Base-by-base conservation (phyloP, 768 basidiomycete genomes). In the Suillus alpinus region DNA sequence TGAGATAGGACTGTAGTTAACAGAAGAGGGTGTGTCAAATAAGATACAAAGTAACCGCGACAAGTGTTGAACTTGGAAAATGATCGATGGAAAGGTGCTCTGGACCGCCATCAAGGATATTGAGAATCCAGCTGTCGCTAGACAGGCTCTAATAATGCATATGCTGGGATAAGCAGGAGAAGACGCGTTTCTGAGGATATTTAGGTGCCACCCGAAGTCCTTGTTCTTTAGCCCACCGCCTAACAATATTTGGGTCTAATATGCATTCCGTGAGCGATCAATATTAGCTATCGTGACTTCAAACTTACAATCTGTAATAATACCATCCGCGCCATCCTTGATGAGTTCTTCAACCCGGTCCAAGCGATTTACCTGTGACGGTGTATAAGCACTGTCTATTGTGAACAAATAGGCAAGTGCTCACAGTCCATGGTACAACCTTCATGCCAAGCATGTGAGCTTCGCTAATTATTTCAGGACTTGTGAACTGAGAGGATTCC, bases 351-450 rank as follows among this genome's bases (percentile, higher is more conserved):
- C 84, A 2, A 83, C 81, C 40, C 85, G 75, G 65, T 83, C 85
- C 59, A 89, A 74, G 20, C 78, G 75, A 68, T 92, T 85, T 61
- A 88, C 80, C 88, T 90, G 67, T 4, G 52, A 46, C 32, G 8
- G 18, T 16, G 1, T 20, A 23, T 55, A 4, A 39, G 18, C 2
- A 29, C 26, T 1, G 5, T 18, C 9, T 37, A 37, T 36, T n/a
- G 16, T 6, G 18, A 18, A 39, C 2, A 10, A 6, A 36, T 36
- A 44, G 10, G 7, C 31, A 6, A 43, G 20, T 57, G 77, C 83
- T 64, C 62, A 89, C 88, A 34, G 91, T 92, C 86, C 87, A 93
- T 6, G 90, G 88, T 62, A 86, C 85, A 49, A 93, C 86, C 10
- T 69, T 62, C 69, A 92, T 68, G 3, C 85, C 86, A 32, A 88